Base-by-base conservation (phyloP, 2,329 filamentous ascomycete genomes). In the Botrytis fabae region DNA sequence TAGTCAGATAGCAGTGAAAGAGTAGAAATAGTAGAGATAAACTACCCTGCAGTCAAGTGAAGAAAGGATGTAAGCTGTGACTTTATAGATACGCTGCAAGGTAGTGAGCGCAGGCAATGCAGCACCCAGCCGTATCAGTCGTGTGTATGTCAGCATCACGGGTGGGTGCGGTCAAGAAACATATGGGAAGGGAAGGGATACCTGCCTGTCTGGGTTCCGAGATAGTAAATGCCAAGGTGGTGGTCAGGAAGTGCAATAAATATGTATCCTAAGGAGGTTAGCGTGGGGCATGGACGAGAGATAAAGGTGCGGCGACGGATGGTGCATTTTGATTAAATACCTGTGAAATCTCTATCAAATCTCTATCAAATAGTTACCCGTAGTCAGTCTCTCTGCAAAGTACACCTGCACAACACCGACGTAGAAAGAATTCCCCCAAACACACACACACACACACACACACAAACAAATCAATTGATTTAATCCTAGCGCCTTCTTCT, bases 401-500 rank as follows among this genome's bases (percentile, higher is more conserved):
- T 35, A 4, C 35, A 4, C 35, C 35, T 35, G 35, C 35, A 35
- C 7, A 35, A 7, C 7, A 38, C 38, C 38, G 8, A 38, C 10
- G 14, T n/a, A 16, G 12, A 14, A 54, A 44, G 9, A 12, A 12
- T 61, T 59, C 16, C 18, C 25, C 32, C 32, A 22, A 12, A 48
- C 1, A 6, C 14, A 12, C 14, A 4, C 16, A 61, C 1, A 8
- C 18, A 44, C 14, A n/a, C n/a, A 44, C 22, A 22, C 7, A 22
- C 14, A 54, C 18, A 62, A 46, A 46, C 7, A 20, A 20, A 42
- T 42, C 8, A n/a, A 25, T 51, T 18, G 2, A 46, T 38, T 62
- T 20, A 70, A 70, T 46, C 54, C 68, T 70, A 8, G 68, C 28
- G 28, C 12, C 28, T 22, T n/a, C 32, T 42, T 70, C 48, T n/a